Base-by-base conservation (phyloP, 441 rosid species). In the Erodium moschatum region DNA sequence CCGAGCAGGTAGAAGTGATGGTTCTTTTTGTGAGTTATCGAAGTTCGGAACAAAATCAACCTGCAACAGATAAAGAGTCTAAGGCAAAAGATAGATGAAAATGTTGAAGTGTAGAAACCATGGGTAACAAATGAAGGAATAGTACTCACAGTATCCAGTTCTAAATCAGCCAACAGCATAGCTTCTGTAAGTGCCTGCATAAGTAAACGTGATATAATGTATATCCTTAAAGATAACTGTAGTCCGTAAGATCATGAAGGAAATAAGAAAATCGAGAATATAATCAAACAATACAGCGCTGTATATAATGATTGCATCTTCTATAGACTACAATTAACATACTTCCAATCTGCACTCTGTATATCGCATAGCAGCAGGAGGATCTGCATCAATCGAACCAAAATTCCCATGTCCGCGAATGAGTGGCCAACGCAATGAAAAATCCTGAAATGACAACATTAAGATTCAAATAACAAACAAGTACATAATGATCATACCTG, bases 341-440 rank as follows among this genome's bases (percentile, higher is more conserved):
- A 90, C 97, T 68, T 91, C 85, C 67, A 91, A 84, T 80, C 98
- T 81, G 87, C 97, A 93, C 68, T 93, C 98, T 18, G 98, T 93
- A 79, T 91, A 93, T 20, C 98, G 90, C 98, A 93, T 91, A 68
- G 97, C 97, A 52, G 97, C 98, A 72, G 97, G 76, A 81, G 98
- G 98, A 79, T 93, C 98, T 38, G 96, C 96, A 77, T 93, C 98
- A 54, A 93, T 67, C 1, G 98, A 91, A 69, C 98, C 98, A 75
- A 93, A 93, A 79, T 93, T 93, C 35, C 98, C 98, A 80, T 93
- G 98, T 35, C 98, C 98, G 76, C 81, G 90, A 52, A 93, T 85
- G 66, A 93, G 91, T 0, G 98, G 96, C 73, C 81, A 82, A 72
- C 98, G 84, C 82, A 93, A 81, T 1, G 97, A 91, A 76, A 91